Evolutionary conservation across 352 stramenopile species (phyloP).

Genomic region (Peronospora farinosa): DNA sequence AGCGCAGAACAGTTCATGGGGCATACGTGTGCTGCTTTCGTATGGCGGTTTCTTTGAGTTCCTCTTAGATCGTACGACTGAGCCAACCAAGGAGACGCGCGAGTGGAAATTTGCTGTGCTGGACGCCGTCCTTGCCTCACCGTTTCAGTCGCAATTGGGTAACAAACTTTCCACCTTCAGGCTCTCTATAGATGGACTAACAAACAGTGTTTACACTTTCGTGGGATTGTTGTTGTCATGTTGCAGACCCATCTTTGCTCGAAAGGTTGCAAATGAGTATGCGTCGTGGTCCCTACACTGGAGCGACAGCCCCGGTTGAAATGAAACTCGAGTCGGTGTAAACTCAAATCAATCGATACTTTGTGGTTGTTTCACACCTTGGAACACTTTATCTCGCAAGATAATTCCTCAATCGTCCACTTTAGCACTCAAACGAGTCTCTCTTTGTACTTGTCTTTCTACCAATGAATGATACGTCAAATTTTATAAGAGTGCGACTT

Average conservation of each 20-base stretch:
- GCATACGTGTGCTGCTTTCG: slow-evolving; percentile 49
- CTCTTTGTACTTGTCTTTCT: background rate
- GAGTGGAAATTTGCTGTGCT: slow-evolving; percentile 87
- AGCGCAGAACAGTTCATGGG: slow-evolving; percentile 75
- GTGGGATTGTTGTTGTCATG: slow-evolving; percentile 23
- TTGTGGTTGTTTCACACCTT: too few relatives aligned
- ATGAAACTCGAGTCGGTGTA: slow-evolving; percentile 65
- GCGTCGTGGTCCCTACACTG: slow-evolving; percentile 56
- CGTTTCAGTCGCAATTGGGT: slow-evolving; percentile 55
- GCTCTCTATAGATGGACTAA: background rate
- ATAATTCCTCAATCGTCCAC: too few relatives aligned
- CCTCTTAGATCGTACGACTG: slow-evolving; percentile 69
- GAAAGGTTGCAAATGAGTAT: slow-evolving; percentile 55
- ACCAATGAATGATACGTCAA: slow-evolving; percentile 4
- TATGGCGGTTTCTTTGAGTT: slow-evolving; percentile 86
- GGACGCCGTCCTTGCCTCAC: slow-evolving; percentile 68
- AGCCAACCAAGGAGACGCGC: slow-evolving; percentile 76
- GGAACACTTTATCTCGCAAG: too few relatives aligned
- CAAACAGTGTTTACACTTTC: slow-evolving; percentile 8
- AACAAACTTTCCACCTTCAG: slow-evolving; percentile 4
- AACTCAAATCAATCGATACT: background rate
- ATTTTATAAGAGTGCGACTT: background rate
- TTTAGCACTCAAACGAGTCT: too few relatives aligned
- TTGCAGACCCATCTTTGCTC: slow-evolving; percentile 44
- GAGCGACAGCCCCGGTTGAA: slow-evolving; percentile 33